Conservation (phyloP, 495 filamentous ascomycete species). For the Aspergillus carlsbadensis region DNA sequence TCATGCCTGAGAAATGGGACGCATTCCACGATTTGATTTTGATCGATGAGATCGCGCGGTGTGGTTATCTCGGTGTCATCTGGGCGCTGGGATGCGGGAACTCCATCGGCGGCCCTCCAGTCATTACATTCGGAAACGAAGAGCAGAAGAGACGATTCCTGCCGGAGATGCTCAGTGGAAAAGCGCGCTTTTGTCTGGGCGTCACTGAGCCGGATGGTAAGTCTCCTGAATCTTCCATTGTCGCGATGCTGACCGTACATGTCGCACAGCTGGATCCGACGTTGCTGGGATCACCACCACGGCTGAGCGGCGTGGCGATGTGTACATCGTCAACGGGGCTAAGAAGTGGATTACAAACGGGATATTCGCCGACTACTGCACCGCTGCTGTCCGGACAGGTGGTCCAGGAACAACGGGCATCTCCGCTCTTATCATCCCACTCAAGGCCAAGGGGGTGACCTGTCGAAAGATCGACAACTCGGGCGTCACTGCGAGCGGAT, state of each 20-base stretch:
- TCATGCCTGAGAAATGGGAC: constrained; percentile 37
- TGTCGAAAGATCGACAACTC: constrained; percentile 77
- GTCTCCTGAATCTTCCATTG: no score
- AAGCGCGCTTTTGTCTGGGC: no score
- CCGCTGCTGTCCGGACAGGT: constrained; percentile 50
- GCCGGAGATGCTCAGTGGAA: constrained; percentile 24
- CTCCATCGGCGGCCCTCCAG: constrained; percentile 46
- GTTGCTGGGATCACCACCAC: constrained; percentile 44
- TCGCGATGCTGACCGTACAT: no score
- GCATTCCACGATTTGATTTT: constrained; percentile 40
- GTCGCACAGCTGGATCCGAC: no score
- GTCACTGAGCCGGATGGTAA: no score
- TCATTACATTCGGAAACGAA: constrained; percentile 46
- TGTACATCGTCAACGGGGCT: constrained; percentile 49
- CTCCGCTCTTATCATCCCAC: constrained; percentile 45
- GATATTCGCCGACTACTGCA: constrained; percentile 45
- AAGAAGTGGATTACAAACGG: constrained; percentile 56
- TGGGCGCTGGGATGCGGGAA: constrained; percentile 45
- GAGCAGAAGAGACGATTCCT: constrained; percentile 44
- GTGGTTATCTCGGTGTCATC: constrained; percentile 36
- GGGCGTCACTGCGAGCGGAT: constrained; percentile 38
- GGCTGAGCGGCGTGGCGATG: constrained; percentile 35
- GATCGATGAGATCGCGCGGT: constrained; percentile 41
- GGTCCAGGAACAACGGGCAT: constrained; percentile 39
- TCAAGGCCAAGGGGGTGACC: constrained; percentile 41